Evolutionary conservation across 495 filamentous ascomycete genomes (phyloP).

Genomic region (Aspergillus sclerotiicarbonarius): DNA sequence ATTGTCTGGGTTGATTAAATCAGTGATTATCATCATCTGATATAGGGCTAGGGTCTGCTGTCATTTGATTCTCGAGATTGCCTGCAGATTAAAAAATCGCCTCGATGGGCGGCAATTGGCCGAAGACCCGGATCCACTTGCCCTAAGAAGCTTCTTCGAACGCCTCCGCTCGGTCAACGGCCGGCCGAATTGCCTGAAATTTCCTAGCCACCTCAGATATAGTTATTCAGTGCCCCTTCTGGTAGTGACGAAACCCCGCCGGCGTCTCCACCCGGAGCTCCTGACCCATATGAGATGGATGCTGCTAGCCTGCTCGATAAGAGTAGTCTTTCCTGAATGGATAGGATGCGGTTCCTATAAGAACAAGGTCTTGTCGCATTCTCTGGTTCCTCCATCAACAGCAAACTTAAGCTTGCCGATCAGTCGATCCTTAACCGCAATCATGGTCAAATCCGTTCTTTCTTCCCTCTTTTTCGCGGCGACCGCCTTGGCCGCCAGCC

Average conservation of each 20-base stretch:
- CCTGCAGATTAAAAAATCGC: not conserved
- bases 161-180: not conserved
- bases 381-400: slow-evolving; percentile 1
- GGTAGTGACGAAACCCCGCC: slow-evolving; percentile 1
- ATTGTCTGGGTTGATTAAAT: not conserved
- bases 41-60: not conserved
- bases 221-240: not conserved
- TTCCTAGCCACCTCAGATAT: slow-evolving; percentile 12
- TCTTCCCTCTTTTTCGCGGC: slow-evolving; percentile 21
- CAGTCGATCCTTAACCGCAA: slow-evolving; percentile 1
- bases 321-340: not conserved
- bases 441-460: slow-evolving; percentile 12
- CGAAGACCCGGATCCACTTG: not conserved
- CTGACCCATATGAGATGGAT: slow-evolving; percentile 8
- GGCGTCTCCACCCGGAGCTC: slow-evolving; percentile 2
- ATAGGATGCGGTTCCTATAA: not conserved
- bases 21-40: not conserved
- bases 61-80: not conserved
- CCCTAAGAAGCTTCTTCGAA: slow-evolving; percentile 3
- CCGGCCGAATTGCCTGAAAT: slow-evolving; percentile 4
- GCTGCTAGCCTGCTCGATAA: not conserved
- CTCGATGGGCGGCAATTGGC: not conserved
- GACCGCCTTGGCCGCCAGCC: slow-evolving; percentile 35
- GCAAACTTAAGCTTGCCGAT: slow-evolving; percentile 1
- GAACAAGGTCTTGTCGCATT: not conserved